These are phyloP conservation scores for Chlorella vulgaris DNA, from an alignment of 139 green algal genomes.

Conservation along the genomic window DNA sequence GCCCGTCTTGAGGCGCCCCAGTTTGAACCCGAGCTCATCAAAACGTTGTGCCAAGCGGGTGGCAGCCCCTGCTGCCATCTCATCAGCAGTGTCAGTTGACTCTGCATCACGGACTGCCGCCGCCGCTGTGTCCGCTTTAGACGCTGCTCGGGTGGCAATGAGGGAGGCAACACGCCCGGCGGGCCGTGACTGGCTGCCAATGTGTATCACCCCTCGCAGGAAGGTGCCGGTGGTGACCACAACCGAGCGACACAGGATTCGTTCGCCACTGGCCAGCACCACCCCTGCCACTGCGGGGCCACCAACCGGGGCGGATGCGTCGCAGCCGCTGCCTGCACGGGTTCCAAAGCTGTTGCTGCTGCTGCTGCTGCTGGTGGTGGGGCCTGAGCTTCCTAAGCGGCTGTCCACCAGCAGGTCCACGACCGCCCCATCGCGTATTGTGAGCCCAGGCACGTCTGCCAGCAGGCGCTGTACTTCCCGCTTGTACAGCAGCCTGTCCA, in stretches of 20 bases:
- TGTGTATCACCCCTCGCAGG: conserved; percentile 56
- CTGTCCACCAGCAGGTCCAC: conserved; percentile 51
- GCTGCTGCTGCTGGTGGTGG: not conserved
- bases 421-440: conserved; percentile 57
- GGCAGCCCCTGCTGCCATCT: conserved; percentile 37
- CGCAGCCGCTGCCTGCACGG: not conserved
- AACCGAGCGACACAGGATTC: conserved; percentile 40
- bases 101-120: conserved; percentile 14
- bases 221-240: conserved; percentile 69
- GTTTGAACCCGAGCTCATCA: conserved; percentile 33
- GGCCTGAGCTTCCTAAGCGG: too few species aligned
- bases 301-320: too few species aligned
- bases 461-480: conserved; percentile 46
- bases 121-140: conserved; percentile 7
- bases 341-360: not conserved
- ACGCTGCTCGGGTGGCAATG: conserved; percentile 2
- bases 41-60: conserved; percentile 47
- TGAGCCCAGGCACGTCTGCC: conserved; percentile 15
- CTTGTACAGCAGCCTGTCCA: conserved; percentile 70
- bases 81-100: conserved; percentile 37
- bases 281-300: conserved; percentile 36
- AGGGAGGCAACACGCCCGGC: conserved; percentile 51
- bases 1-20: conserved; percentile 64
- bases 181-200: conserved; percentile 50
- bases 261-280: conserved; percentile 42